Base-by-base conservation (phyloP, 176 grass and related monocot genomes). In the Lolium rigidum region DNA sequence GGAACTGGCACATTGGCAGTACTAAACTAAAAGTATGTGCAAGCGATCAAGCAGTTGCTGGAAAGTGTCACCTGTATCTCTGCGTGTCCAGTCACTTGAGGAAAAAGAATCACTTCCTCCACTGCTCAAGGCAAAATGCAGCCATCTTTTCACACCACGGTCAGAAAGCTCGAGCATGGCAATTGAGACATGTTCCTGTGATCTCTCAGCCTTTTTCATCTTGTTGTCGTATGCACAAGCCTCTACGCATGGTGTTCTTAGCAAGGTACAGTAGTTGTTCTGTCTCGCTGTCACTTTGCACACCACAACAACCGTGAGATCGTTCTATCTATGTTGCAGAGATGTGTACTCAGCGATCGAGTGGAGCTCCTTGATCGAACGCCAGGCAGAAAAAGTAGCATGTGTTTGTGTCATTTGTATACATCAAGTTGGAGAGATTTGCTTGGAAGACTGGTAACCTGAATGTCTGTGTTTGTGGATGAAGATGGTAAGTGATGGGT, bases 401-500 rank as follows among this genome's bases (percentile, higher is more conserved):
- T 50, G 48, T 6, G 48, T 50, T 50, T 50, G 48, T 11, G 48
- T 67, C 64, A 18, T 67, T 37, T 68, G 31, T 55, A 76, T 76
- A 76, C 24, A 76, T 55, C 74, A 55, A 20, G 74, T 76, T 18
- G 49, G 49, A 54, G 73, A 54, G 48, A 76, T 76, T 25, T 74
- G 72, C 14, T 75, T 51, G 51, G 12, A 38, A 35, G 31, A 35
- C 31, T 35, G 31, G 31, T 35, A 35, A 35, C 31, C 31, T 35
- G 31, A 35, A 35, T 35, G 31, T n/a, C n/a, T n/a, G 3, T 35
- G 31, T 35, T 35, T 35, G 31, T 35, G 31, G 31, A 35, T 35
- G 31, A 2, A 35, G 31, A 35, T 35, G 31, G 31, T 35, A 35
- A 35, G 31, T 35, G 31, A 35, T 35, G 31, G 31, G 31, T 35